Percentiles rank a stretch among this genome's conserved stretches.
These are phyloP conservation scores for Trichoderma sp. DNA, from an alignment of 2,329 filamentous ascomycete genomes.

Conservation along the genomic window DNA sequence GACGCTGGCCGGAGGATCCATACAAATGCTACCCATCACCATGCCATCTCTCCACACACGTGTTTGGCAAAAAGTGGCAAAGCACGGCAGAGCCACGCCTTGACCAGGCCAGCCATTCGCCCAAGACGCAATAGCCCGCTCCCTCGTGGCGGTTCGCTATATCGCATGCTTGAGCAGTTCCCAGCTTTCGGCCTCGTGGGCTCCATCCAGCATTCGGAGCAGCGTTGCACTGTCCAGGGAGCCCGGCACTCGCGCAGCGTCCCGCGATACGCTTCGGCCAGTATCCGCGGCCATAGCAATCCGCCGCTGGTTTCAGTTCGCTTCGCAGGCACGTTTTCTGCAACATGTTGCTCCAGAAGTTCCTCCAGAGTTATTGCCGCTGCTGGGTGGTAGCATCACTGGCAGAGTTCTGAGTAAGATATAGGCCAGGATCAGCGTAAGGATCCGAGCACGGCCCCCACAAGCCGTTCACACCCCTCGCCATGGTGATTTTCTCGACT, in stretches of 20 bases:
- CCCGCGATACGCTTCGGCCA: not conserved
- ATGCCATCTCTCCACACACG: not conserved
- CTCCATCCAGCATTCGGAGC: not conserved
- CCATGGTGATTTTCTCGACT: not conserved
- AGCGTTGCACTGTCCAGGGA: not conserved
- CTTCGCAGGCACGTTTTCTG: not conserved
- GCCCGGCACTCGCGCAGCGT: not conserved
- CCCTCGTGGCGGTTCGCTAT: not conserved
- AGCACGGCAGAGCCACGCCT: not conserved
- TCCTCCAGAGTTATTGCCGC: not conserved
- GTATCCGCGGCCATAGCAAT: not conserved
- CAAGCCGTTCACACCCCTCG: not conserved
- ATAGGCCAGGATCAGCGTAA: not conserved
- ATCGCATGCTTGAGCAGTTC: not conserved
- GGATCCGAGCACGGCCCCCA: not conserved
- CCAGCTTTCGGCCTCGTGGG: not conserved
- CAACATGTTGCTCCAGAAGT: not conserved
- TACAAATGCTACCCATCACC: not conserved
- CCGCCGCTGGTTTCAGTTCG: not conserved
- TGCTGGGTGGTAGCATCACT: not conserved
- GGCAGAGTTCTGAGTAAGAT: not conserved
- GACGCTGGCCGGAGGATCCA: not conserved
- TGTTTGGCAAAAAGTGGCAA: not conserved
- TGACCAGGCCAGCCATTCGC: not conserved
- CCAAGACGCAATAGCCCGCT: not conserved